Conservation (phyloP, 257 asterid species). For the Galeopsis tetrahit region DNA sequence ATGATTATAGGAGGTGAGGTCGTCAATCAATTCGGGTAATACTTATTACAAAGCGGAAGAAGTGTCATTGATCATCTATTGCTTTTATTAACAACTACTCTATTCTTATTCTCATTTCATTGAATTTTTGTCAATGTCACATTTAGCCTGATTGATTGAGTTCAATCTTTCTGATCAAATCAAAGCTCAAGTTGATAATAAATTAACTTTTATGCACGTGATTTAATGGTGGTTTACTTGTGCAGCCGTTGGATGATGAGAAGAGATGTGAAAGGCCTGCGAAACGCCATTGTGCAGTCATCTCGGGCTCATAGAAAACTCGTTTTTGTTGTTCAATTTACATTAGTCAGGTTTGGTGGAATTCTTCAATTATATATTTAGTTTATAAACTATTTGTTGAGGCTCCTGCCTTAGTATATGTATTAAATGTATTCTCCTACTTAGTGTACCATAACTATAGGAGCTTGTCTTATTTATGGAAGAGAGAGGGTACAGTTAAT, state of each 20-base stretch:
- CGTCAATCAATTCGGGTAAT: no score
- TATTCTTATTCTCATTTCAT: no score
- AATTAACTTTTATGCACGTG: not conserved
- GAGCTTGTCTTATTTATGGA: conserved; percentile 19
- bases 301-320: conserved; percentile 34
- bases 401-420: conserved; percentile 29
- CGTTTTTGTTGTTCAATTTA: conserved; percentile 21
- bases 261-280: conserved; percentile 50
- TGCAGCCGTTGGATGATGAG: conserved; percentile 59
- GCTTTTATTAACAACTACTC: no score
- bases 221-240: conserved; percentile 14
- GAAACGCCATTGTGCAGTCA: conserved; percentile 62
- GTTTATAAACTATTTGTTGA: conserved; percentile 21
- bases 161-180: no score
- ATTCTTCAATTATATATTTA: conserved; percentile 14
- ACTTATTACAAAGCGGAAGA: no score
- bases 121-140: no score
- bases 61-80: no score
- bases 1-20: no score
- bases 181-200: not conserved
- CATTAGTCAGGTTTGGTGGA: not conserved
- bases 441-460: not conserved
- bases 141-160: no score
- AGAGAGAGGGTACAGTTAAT: not conserved
- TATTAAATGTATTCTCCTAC: conserved; percentile 11